Conservation (phyloP, 352 stramenopile species). For the Saprolegnia diclina region DNA sequence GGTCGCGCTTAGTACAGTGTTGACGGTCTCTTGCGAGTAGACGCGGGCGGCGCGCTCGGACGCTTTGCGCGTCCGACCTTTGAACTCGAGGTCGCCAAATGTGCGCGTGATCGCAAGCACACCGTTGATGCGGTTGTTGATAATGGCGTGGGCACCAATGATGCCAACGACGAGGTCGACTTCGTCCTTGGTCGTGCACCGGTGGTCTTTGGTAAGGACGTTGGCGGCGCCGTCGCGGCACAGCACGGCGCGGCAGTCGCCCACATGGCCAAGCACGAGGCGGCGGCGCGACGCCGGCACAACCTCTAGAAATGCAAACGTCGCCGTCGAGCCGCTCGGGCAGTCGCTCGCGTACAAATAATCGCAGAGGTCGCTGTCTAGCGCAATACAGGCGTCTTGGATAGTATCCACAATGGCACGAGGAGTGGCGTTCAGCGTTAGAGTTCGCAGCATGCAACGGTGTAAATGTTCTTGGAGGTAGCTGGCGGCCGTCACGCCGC, state of each 20-base stretch:
- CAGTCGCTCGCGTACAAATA: constrained; percentile 65
- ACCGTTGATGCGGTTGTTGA: constrained; percentile 81
- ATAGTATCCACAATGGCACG: constrained; percentile 29
- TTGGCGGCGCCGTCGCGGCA: constrained; percentile 37
- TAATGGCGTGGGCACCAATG: constrained; percentile 43
- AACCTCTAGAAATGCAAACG: constrained; percentile 44
- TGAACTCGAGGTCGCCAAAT: constrained; percentile 83
- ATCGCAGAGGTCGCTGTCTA: constrained; percentile 66
- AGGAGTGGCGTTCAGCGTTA: background rate
- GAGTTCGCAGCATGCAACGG: constrained; percentile 45
- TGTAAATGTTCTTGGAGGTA: constrained; percentile 77
- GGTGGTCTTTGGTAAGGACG: constrained; percentile 64
- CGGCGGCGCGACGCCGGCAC: background rate
- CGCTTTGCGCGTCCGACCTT: constrained; percentile 33
- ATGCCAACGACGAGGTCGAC: constrained; percentile 44
- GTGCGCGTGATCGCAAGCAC: constrained; percentile 80
- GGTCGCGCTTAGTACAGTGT: constrained; percentile 41
- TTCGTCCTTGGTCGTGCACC: constrained; percentile 44
- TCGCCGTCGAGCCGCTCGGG: constrained; percentile 73
- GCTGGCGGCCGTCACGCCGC: constrained; percentile 58
- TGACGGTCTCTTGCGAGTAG: constrained; percentile 21
- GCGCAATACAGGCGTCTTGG: constrained; percentile 46
- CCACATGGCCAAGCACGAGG: constrained; percentile 53
- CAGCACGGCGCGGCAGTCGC: constrained; percentile 69
- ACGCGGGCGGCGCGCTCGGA: constrained; percentile 1